Evolutionary conservation across 2,329 filamentous ascomycete species (phyloP).

Genomic region (Thielaviopsis punctulata): DNA sequence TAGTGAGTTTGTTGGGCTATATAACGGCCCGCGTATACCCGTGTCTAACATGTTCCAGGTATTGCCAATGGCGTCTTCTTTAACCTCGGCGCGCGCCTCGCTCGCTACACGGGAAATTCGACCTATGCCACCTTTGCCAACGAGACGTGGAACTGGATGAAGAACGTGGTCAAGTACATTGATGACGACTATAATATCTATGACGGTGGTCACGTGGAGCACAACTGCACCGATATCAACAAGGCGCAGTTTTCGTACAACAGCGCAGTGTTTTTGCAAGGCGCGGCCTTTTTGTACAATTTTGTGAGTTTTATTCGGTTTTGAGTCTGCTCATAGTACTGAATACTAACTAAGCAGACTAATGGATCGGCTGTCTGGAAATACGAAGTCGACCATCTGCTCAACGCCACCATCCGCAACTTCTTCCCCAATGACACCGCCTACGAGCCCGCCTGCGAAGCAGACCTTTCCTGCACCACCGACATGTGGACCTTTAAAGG

Average conservation of each 20-base stretch:
- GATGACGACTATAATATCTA: slow-evolving; percentile 40
- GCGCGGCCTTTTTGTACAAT: slow-evolving; percentile 43
- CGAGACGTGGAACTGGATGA: slow-evolving; percentile 40
- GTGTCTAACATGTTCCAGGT: slow-evolving; percentile 18
- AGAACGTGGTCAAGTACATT: slow-evolving; percentile 28
- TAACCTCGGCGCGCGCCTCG: slow-evolving; percentile 50
- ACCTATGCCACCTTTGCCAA: slow-evolving; percentile 45
- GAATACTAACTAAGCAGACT: slow-evolving; percentile 10
- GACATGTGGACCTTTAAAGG: slow-evolving; percentile 50
- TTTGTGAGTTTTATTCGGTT: slow-evolving; percentile 17
- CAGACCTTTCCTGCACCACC: slow-evolving; percentile 35
- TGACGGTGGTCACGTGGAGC: slow-evolving; percentile 34
- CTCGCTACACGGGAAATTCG: slow-evolving; percentile 48
- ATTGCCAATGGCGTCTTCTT: slow-evolving; percentile 48
- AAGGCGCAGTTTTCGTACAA: slow-evolving; percentile 39
- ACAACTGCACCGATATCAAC: slow-evolving; percentile 36
- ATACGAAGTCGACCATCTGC: slow-evolving; percentile 30
- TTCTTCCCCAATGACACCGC: slow-evolving; percentile 39
- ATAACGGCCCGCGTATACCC: neutral
- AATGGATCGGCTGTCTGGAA: slow-evolving; percentile 30
- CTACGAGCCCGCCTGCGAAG: slow-evolving; percentile 45
- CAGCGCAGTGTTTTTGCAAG: slow-evolving; percentile 33
- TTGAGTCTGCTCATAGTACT: no score
- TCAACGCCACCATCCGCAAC: slow-evolving; percentile 26
- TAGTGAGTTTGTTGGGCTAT: slow-evolving; percentile 20